These are phyloP conservation scores for Fusarium brevicatenulatum DNA, from an alignment of 2,329 filamentous ascomycete species.

Conservation along the genomic window DNA sequence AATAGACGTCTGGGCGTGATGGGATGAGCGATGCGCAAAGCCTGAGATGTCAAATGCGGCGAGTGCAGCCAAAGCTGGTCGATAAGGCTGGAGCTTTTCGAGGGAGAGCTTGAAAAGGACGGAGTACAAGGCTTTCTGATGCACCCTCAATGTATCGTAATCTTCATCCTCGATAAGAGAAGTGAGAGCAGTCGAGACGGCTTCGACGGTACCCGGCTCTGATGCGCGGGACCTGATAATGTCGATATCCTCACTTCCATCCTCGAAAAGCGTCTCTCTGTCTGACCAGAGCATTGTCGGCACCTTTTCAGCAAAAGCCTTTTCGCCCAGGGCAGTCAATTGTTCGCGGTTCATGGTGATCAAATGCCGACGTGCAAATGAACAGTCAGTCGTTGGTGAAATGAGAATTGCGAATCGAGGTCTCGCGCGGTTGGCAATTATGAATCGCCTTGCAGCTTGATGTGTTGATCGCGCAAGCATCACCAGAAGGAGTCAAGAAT, in stretches of 20 bases:
- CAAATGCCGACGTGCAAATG: not conserved
- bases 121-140: not conserved
- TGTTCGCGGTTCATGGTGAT: not conserved
- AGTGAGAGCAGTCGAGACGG: not conserved
- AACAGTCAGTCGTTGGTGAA: no score
- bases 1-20: not conserved
- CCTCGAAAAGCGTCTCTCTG: not conserved
- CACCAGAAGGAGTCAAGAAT: fast-evolving
- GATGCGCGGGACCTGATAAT: not conserved
- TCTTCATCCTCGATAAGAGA: not conserved
- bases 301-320: not conserved
- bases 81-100: not conserved
- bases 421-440: not conserved
- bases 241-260: not conserved
- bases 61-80: not conserved
- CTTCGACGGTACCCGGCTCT: not conserved
- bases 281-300: not conserved
- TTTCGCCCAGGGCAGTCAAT: not conserved
- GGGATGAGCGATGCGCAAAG: not conserved
- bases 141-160: not conserved
- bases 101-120: not conserved
- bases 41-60: not conserved
- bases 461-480: not conserved
- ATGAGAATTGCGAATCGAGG: not conserved
- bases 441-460: not conserved